Evolutionary conservation across 495 filamentous ascomycete species (phyloP).

Genomic region (Sabuloglossum arenarium): DNA sequence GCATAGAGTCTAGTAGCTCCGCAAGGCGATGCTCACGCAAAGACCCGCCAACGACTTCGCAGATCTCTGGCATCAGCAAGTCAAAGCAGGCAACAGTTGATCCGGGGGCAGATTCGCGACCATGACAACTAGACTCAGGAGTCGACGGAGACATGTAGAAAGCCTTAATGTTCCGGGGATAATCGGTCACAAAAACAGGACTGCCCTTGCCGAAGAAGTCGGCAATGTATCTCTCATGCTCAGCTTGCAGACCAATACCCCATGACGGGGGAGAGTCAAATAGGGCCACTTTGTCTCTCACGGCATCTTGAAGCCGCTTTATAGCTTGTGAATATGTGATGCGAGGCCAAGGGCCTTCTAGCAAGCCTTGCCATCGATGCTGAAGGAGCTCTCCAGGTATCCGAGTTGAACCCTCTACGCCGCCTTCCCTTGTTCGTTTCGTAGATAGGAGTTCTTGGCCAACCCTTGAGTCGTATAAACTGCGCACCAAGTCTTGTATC

Average conservation of each 20-base stretch:
- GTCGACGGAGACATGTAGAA: constrained; percentile 79
- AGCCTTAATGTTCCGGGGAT: constrained; percentile 67
- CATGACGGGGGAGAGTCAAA: constrained; percentile 51
- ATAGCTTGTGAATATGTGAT: constrained; percentile 76
- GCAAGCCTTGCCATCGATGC: constrained; percentile 49
- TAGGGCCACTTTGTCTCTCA: constrained; percentile 20
- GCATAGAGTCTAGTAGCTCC: constrained; percentile 55
- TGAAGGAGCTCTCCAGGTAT: constrained; percentile 26
- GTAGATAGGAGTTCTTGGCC: constrained; percentile 39
- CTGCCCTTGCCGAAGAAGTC: constrained; percentile 39
- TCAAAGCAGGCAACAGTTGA: constrained; percentile 88
- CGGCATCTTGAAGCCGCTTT: constrained; percentile 37
- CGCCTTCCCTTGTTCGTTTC: constrained; percentile 20
- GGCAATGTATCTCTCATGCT: constrained; percentile 85
- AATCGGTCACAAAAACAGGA: constrained; percentile 87
- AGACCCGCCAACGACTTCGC: constrained; percentile 82
- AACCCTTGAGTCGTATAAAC: constrained; percentile 31
- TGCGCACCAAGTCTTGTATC: constrained; percentile 37
- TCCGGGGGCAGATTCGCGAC: neutral
- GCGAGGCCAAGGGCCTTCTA: constrained; percentile 46
- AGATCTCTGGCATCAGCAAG: constrained; percentile 71
- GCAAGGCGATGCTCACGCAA: constrained; percentile 75
- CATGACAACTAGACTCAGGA: constrained; percentile 6
- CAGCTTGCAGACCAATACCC: constrained; percentile 61
- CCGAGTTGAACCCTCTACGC: constrained; percentile 8